phyloP scores from a whole-genome alignment of 352 stramenopile species.

The Globisporangium cystogenes region DNA sequence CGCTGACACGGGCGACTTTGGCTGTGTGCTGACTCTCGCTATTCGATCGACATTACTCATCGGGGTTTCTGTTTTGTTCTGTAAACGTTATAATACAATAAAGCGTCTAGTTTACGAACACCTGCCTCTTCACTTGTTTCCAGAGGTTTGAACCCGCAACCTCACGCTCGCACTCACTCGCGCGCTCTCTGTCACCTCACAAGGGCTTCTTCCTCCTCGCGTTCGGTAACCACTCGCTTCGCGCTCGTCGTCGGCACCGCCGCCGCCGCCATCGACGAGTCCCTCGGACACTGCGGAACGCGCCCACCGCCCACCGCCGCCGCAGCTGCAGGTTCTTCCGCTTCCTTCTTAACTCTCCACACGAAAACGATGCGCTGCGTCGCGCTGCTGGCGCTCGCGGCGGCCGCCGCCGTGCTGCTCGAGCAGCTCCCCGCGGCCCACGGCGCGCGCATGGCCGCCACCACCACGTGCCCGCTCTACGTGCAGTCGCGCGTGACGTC shows the following conservation, averaged over 20 bases:
- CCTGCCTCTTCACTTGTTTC: not conserved
- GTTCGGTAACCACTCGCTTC: too few relatives aligned
- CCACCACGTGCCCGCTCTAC: constrained; percentile 54
- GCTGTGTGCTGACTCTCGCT: not conserved
- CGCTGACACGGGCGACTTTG: not conserved
- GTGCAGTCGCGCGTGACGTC: constrained; percentile 52
- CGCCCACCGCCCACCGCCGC: not conserved
- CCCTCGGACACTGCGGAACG: not conserved
- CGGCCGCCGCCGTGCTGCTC: constrained; percentile 11
- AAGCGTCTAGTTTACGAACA: not conserved
- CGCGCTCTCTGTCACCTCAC: not conserved
- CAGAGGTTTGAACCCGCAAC: not conserved
- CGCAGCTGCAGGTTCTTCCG: not conserved
- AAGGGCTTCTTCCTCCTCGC: not conserved
- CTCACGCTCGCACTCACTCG: not conserved
- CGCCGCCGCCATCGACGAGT: not conserved
- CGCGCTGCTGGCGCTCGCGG: constrained; percentile 21
- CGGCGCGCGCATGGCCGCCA: constrained; percentile 15
- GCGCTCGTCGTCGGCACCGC: not conserved
- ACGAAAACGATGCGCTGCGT: constrained; percentile 1
- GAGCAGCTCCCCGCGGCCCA: constrained; percentile 9
- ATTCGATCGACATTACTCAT: not conserved
- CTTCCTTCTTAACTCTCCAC: not conserved
- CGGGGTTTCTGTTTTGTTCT: not conserved
- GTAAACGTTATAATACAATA: not conserved